Evolutionary conservation across 768 basidiomycete species (phyloP).

Genomic region (Panaeolus cyanescens): DNA sequence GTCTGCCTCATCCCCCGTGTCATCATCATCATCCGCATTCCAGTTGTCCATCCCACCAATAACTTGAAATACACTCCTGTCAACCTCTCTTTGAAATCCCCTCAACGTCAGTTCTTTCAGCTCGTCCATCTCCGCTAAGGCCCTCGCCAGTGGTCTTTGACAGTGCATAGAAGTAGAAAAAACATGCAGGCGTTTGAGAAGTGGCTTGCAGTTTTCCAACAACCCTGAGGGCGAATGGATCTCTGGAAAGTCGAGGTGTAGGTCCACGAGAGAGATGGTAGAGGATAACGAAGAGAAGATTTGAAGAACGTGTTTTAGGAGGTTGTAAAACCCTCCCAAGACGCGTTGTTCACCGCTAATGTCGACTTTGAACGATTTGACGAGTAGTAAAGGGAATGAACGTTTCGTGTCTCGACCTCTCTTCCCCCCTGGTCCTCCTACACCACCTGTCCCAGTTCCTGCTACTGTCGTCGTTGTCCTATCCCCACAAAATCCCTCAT

Average conservation of each 20-base stretch:
- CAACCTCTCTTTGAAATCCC: conserved; percentile 42
- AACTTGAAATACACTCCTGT: conserved; percentile 20
- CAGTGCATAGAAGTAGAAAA: conserved; percentile 63
- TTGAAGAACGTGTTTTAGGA: conserved; percentile 46
- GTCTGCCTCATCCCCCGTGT: background rate
- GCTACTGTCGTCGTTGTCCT: background rate
- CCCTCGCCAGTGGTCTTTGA: conserved; percentile 44
- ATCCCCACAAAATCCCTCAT: background rate
- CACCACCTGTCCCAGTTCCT: background rate
- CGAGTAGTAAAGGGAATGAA: background rate
- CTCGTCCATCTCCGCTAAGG: conserved; percentile 50
- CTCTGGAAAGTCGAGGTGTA: conserved; percentile 53
- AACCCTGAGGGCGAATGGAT: conserved; percentile 48
- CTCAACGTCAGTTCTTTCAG: conserved; percentile 57
- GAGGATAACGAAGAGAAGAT: conserved; percentile 25
- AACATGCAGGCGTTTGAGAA: conserved; percentile 39
- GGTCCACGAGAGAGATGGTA: conserved; percentile 30
- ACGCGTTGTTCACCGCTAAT: background rate
- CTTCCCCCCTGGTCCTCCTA: background rate
- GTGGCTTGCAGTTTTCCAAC: conserved; percentile 36
- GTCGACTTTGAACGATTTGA: background rate
- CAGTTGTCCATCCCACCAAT: conserved; percentile 10
- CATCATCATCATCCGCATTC: background rate
- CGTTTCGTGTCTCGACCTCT: background rate
- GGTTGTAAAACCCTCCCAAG: conserved; percentile 35